These are phyloP conservation scores for Protomyces pachydermus DNA, from an alignment of 1,139 yeast species.

Conservation along the genomic window DNA sequence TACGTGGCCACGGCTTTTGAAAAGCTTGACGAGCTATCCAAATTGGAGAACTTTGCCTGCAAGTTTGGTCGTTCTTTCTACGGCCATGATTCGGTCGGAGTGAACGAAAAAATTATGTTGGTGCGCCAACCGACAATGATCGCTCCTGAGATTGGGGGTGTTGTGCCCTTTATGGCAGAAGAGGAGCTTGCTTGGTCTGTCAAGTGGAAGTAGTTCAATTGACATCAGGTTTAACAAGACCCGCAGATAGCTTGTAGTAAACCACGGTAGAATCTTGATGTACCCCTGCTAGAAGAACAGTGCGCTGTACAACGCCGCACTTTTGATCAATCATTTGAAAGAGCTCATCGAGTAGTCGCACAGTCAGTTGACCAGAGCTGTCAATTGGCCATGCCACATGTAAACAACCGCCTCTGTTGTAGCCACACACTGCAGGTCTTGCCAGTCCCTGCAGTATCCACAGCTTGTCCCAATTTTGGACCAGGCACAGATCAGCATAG, in stretches of 20 bases:
- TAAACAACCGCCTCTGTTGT: background rate
- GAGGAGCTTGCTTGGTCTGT: constrained; percentile 66
- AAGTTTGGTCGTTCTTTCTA: constrained; percentile 71
- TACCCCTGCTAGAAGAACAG: constrained; percentile 19
- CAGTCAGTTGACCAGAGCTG: background rate
- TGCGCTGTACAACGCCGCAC: background rate
- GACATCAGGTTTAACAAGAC: constrained; percentile 21
- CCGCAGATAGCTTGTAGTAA: constrained; percentile 24
- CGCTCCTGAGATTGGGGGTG: constrained; percentile 56
- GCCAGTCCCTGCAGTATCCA: background rate
- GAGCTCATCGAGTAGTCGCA: constrained; percentile 3
- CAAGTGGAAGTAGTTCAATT: constrained; percentile 52
- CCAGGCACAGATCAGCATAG: constrained; percentile 20
- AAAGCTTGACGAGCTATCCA: constrained; percentile 55
- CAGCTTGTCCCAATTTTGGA: constrained; percentile 15
- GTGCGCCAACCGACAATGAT: constrained; percentile 51
- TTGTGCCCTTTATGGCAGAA: constrained; percentile 91
- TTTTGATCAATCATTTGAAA: background rate
- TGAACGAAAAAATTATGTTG: constrained; percentile 48
- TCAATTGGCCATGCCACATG: constrained; percentile 14
- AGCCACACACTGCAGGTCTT: background rate
- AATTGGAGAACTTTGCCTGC: constrained; percentile 67
- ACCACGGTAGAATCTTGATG: constrained; percentile 28
- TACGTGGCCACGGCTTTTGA: constrained; percentile 88
- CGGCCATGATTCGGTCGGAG: constrained; percentile 41